Conservation (phyloP, 2,329 filamentous ascomycete genomes). For the Scopulariopsis brevicaulis region DNA sequence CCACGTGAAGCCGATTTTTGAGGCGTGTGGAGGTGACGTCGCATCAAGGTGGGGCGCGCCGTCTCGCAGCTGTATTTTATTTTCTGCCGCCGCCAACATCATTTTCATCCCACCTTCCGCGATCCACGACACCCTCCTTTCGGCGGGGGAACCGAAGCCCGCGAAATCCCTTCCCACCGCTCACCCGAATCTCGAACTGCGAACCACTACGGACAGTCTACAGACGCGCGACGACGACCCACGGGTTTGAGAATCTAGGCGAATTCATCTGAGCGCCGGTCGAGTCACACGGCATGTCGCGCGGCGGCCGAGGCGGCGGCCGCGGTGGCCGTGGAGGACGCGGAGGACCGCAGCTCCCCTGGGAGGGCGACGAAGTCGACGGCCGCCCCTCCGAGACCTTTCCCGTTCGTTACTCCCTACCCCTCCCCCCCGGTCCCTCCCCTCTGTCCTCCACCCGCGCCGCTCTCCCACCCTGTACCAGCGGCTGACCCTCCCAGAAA, state of each 20-base stretch:
- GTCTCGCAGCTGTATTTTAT: too few relatives aligned
- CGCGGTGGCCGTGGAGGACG: slow-evolving; percentile 37
- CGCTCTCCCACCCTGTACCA: neutral
- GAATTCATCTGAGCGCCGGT: neutral
- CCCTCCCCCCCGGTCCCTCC: neutral
- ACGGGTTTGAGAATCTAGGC: neutral
- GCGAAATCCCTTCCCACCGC: too few relatives aligned
- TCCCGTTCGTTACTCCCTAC: slow-evolving; percentile 28
- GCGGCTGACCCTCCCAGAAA: slow-evolving; percentile 20
- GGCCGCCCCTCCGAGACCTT: slow-evolving; percentile 48
- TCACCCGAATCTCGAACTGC: too few relatives aligned
- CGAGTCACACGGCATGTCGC: neutral
- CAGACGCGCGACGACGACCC: neutral
- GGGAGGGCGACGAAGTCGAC: slow-evolving; percentile 43
- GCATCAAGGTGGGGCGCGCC: too few relatives aligned
- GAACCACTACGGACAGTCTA: neutral
- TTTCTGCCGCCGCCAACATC: too few relatives aligned
- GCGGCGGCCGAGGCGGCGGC: slow-evolving; percentile 33
- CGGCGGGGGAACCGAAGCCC: too few relatives aligned
- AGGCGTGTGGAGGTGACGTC: too few relatives aligned
- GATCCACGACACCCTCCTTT: too few relatives aligned
- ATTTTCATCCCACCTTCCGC: too few relatives aligned
- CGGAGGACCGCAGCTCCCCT: slow-evolving; percentile 35
- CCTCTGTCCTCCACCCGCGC: neutral
- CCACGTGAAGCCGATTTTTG: too few relatives aligned